Base-by-base conservation (phyloP, 2,329 filamentous ascomycete species). In the Talaromyces marneffei region DNA sequence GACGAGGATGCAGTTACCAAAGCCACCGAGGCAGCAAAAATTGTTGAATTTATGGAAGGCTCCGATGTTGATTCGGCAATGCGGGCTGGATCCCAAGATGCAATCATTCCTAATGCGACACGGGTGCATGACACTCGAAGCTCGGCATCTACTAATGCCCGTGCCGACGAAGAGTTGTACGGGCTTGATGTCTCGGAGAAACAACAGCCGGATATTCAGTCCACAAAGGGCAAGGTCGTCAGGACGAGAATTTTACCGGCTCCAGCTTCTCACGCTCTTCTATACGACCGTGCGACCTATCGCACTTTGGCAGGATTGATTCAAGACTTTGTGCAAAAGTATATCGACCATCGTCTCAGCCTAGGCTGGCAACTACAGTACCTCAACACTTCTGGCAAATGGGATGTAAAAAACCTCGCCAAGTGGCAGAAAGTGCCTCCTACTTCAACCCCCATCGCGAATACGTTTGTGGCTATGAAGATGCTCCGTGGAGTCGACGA, bases 381-480 rank as follows among this genome's bases (percentile, higher is more conserved):
- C 69, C 85, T 97, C 25, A 91, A 89, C 2, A 91, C 89, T 1
- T 90, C 92, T 66, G 92, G 92, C 2, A 97, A 97, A 77, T 97
- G 93, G 93, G 93, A 97, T 70, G 91, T 97, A 66, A 97, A 97
- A 78, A 97, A 97, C 70, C 81, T 97, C 10, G 86, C 84, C 62
- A 97, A 97, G 72, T 97, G 93, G 93, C 84, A 90, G 73, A 86
- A 85, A 18, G 89, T 95, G 0, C 76, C 79, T 1, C 89, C 92
- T 0, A 90, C 96, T 1, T 95, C 90, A 0, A 82, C 83, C 1
- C 86, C 88, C 3, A 94, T 97, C 63, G 90, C 84, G 0, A 85
- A 85, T 14, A 80, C 92, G 4, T 97, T 97, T 72, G 86, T 90
- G 27, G 92, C 91, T 2, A 89, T 97, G 83, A 97, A 97, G 76